Conservation (phyloP, 768 basidiomycete genomes). For the Leccinum truebloodii region DNA sequence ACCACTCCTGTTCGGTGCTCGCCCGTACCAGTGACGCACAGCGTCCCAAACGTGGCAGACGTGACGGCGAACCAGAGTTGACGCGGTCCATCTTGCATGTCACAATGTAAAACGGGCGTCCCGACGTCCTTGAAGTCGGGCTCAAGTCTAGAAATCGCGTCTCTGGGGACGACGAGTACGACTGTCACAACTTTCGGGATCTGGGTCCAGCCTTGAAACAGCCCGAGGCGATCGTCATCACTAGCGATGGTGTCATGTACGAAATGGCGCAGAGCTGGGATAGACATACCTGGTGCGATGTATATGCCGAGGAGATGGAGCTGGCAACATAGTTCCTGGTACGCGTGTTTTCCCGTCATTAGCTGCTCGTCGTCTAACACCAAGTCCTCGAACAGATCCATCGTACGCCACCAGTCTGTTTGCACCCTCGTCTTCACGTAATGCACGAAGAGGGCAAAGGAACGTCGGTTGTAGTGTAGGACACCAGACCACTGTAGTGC, state of each 20-base stretch:
- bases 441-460: constrained; percentile 47
- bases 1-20: constrained; percentile 17
- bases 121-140: constrained; percentile 5
- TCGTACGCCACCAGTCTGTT: constrained; percentile 43
- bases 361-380: constrained; percentile 11
- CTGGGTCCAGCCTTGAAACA: constrained; percentile 31
- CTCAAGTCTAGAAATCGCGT: constrained; percentile 16
- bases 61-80: constrained; percentile 22
- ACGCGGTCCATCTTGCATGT: constrained; percentile 11
- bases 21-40: constrained; percentile 20
- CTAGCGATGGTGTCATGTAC: neutral
- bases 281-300: constrained; percentile 18
- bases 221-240: no score
- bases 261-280: neutral
- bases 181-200: constrained; percentile 35
- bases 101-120: constrained; percentile 23
- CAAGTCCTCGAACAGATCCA: constrained; percentile 36
- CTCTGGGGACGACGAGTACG: constrained; percentile 35
- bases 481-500: constrained; percentile 12
- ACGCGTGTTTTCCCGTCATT: constrained; percentile 29
- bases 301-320: constrained; percentile 43
- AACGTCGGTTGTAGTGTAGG: constrained; percentile 48
- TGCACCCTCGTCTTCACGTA: constrained; percentile 38
- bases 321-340: constrained; percentile 48
- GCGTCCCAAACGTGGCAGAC: constrained; percentile 22